A percentile compares a stretch with the other conserved stretches of the same genome.
Conservation (phyloP, 1,284 basidiomycete species). For the Golubevia sp. region DNA sequence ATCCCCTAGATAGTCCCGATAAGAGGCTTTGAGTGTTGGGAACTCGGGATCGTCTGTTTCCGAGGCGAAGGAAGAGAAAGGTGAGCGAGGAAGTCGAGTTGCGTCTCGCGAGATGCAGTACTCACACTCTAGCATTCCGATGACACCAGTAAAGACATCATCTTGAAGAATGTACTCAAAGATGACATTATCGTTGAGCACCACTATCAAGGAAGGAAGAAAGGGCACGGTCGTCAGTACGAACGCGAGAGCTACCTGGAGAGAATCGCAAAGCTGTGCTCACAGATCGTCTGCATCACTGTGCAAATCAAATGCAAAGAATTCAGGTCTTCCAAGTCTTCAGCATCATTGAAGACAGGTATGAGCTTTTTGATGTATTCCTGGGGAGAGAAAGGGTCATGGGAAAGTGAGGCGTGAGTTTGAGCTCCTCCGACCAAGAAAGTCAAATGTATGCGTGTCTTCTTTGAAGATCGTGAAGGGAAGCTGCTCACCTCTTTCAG, state of each 20-base stretch:
- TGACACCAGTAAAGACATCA: slow-evolving; percentile 86
- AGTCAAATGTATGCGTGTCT: not conserved
- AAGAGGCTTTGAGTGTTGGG: slow-evolving; percentile 90
- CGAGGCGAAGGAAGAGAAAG: slow-evolving; percentile 14
- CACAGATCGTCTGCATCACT: slow-evolving; percentile 92
- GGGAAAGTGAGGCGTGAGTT: not conserved
- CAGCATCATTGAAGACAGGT: slow-evolving; percentile 81
- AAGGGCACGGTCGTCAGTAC: not conserved
- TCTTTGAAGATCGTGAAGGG: slow-evolving; percentile 49
- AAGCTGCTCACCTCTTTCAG: slow-evolving; percentile 70
- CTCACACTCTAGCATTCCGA: slow-evolving; percentile 96
- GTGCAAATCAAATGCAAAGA: slow-evolving; percentile 87
- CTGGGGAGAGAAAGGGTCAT: slow-evolving; percentile 61
- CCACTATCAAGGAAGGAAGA: slow-evolving; percentile 68
- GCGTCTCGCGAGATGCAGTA: too few relatives aligned
- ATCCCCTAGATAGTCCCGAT: slow-evolving; percentile 85
- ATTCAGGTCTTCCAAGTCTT: slow-evolving; percentile 86
- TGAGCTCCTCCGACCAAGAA: not conserved
- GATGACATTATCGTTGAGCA: slow-evolving; percentile 91
- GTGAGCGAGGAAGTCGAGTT: too few relatives aligned
- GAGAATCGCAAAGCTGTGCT: slow-evolving; percentile 59
- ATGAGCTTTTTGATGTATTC: slow-evolving; percentile 87
- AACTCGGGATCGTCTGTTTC: slow-evolving; percentile 90
- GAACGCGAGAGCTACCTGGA: not conserved
- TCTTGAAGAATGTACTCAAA: slow-evolving; percentile 95